phyloP scores from a whole-genome alignment of 2,329 filamentous ascomycete genomes.

The Pyricularia pennisetigena region DNA sequence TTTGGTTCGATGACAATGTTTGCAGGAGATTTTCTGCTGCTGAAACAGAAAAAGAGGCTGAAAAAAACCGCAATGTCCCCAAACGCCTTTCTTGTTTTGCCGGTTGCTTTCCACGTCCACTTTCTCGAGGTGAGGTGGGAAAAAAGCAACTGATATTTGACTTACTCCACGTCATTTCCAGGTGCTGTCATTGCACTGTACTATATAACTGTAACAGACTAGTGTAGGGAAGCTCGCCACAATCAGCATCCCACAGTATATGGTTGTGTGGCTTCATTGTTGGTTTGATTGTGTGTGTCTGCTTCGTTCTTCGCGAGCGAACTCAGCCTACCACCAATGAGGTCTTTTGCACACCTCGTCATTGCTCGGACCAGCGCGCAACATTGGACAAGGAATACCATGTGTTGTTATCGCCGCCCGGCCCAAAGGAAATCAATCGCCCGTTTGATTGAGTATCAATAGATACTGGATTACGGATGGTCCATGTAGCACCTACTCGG shows the following conservation, averaged over 20 bases:
- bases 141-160: neutral
- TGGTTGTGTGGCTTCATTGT: neutral
- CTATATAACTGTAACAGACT: neutral
- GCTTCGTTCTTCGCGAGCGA: too few species aligned
- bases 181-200: neutral
- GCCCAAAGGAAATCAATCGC: too few species aligned
- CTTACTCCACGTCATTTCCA: neutral
- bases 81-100: neutral
- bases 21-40: neutral
- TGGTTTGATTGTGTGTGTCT: neutral
- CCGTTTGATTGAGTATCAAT: too few species aligned
- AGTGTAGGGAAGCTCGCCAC: neutral
- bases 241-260: neutral
- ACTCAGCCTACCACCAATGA: too few species aligned
- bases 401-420: too few species aligned
- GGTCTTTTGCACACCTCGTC: too few species aligned
- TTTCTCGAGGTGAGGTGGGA: neutral
- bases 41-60: neutral
- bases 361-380: too few species aligned
- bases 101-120: neutral
- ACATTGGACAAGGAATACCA: too few species aligned
- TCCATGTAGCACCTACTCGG: too few species aligned
- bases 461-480: too few species aligned
- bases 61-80: neutral
- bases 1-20: neutral